These are phyloP conservation scores for Fusarium newnesense DNA, from an alignment of 2,329 filamentous ascomycete genomes.

Conservation along the genomic window DNA sequence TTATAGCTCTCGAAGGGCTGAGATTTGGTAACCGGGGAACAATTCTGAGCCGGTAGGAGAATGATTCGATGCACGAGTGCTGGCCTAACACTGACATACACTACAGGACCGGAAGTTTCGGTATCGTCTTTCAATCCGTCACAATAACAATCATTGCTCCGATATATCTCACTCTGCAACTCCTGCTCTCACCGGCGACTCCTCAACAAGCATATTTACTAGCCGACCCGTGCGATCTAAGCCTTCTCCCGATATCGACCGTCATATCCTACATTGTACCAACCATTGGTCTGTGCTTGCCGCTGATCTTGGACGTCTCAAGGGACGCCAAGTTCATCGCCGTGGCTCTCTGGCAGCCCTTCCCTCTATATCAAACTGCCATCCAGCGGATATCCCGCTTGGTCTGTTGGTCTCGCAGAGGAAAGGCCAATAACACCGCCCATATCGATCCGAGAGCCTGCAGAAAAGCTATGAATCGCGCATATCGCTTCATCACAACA, in stretches of 20 bases:
- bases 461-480: not conserved
- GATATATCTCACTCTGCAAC: slow-evolving; percentile 31
- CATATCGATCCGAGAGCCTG: not conserved
- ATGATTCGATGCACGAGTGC: not conserved
- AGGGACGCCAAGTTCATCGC: slow-evolving; percentile 10
- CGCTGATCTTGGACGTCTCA: slow-evolving; percentile 10
- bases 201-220: slow-evolving; percentile 1
- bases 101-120: slow-evolving; percentile 33
- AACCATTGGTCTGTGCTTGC: slow-evolving; percentile 22
- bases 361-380: slow-evolving; percentile 27
- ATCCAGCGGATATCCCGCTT: not conserved
- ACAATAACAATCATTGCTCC: slow-evolving; percentile 37
- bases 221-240: slow-evolving; percentile 23
- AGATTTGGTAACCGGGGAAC: slow-evolving; percentile 26
- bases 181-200: slow-evolving; percentile 14
- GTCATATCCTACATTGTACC: slow-evolving; percentile 31
- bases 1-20: slow-evolving; percentile 31
- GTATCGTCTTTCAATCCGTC: slow-evolving; percentile 30
- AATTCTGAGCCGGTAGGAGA: slow-evolving; percentile 29
- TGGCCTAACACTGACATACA: not conserved
- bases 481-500: slow-evolving; percentile 18
- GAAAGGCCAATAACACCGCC: not conserved
- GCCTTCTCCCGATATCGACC: slow-evolving; percentile 23
- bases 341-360: slow-evolving; percentile 34
- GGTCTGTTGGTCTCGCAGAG: not conserved